phyloP scores from a whole-genome alignment of 1,284 basidiomycete species.

The Ceraceosorus bombacis region DNA sequence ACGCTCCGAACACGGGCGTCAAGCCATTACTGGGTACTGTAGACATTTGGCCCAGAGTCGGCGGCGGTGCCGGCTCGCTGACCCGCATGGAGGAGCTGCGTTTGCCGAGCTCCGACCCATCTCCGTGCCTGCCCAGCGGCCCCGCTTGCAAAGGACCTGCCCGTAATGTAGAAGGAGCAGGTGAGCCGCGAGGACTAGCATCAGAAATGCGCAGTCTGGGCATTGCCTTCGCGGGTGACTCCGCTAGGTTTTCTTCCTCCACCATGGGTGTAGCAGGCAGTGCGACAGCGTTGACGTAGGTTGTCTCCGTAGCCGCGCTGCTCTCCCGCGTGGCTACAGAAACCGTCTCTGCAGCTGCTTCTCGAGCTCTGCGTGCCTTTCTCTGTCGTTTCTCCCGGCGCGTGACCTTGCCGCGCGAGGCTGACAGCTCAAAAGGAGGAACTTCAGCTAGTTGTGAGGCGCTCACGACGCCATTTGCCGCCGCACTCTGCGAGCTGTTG shows the following conservation, averaged over 20 bases:
- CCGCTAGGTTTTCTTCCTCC: background rate
- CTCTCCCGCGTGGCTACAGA: background rate
- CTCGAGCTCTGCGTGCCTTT: slow-evolving; percentile 22
- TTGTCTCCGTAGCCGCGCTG: too few species aligned
- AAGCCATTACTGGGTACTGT: too few species aligned
- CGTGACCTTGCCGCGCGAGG: slow-evolving; percentile 24
- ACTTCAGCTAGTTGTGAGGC: background rate
- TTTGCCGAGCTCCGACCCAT: background rate
- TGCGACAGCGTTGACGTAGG: too few species aligned
- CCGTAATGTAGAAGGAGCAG: slow-evolving; percentile 15
- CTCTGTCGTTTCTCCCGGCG: slow-evolving; percentile 35
- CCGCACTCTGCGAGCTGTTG: too few species aligned
- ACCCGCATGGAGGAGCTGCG: too few species aligned
- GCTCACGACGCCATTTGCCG: background rate
- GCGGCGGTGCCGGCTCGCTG: too few species aligned
- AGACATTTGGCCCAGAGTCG: too few species aligned
- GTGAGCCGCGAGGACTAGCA: slow-evolving; percentile 34
- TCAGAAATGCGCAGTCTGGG: slow-evolving; percentile 38
- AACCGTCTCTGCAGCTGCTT: slow-evolving; percentile 21
- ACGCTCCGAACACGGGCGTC: too few species aligned
- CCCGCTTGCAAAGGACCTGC: slow-evolving; percentile 24
- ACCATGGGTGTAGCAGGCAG: background rate
- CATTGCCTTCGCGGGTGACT: slow-evolving; percentile 31
- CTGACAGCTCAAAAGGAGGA: background rate
- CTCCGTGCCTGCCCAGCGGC: background rate